A percentile compares a stretch with the other conserved stretches of the same genome.
Conservation (phyloP, 2,329 filamentous ascomycete genomes). For the Calonectria pauciramosa region DNA sequence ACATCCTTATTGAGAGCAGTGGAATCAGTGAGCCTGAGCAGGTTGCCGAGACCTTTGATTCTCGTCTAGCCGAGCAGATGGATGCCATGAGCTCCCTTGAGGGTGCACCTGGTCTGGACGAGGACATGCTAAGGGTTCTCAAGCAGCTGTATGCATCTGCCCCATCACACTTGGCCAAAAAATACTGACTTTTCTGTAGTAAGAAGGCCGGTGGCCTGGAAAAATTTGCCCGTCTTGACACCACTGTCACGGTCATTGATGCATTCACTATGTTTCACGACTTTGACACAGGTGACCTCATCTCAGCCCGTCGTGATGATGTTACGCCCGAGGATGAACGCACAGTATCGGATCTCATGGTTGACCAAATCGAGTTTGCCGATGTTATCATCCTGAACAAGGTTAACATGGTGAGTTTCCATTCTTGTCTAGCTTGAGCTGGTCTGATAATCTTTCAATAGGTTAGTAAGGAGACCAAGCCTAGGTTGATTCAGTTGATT, state of each 20-base stretch:
- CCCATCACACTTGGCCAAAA: not conserved
- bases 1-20: slow-evolving; percentile 79
- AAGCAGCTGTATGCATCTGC: slow-evolving; percentile 49
- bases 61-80: slow-evolving; percentile 65
- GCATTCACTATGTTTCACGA: slow-evolving; percentile 80
- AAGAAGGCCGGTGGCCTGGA: slow-evolving; percentile 74
- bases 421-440: not conserved
- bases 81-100: slow-evolving; percentile 49
- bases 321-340: slow-evolving; percentile 77
- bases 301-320: slow-evolving; percentile 74
- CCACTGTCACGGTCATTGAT: slow-evolving; percentile 80
- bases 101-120: slow-evolving; percentile 50
- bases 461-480: slow-evolving; percentile 56
- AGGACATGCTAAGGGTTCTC: slow-evolving; percentile 52
- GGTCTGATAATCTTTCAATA: slow-evolving; percentile 30
- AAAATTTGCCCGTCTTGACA: slow-evolving; percentile 76
- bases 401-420: slow-evolving; percentile 67
- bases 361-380: slow-evolving; percentile 84
- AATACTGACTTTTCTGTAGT: slow-evolving; percentile 37
- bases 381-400: slow-evolving; percentile 82
- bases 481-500: slow-evolving; percentile 66
- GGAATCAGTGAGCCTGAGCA: slow-evolving; percentile 82
- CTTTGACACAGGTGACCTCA: slow-evolving; percentile 77
- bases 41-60: slow-evolving; percentile 80
- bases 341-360: slow-evolving; percentile 81